These are phyloP conservation scores for Cryptococcus amylolentus DNA, from an alignment of 1,284 basidiomycete species.

Conservation along the genomic window DNA sequence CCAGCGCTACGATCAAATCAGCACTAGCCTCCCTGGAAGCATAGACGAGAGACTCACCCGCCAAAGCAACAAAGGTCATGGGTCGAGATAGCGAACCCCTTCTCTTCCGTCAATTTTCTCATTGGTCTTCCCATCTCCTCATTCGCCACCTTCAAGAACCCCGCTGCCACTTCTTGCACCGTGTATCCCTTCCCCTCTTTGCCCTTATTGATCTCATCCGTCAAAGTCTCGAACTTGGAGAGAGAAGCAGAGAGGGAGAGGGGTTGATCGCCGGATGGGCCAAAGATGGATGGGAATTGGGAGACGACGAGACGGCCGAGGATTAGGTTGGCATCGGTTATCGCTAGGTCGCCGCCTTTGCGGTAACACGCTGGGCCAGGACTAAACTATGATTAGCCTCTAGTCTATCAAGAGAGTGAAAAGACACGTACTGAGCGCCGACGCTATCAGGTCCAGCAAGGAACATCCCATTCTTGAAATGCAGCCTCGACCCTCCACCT, in stretches of 20 bases:
- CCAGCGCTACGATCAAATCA: slow-evolving; percentile 24
- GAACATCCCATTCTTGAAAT: slow-evolving; percentile 45
- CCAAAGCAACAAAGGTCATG: slow-evolving; percentile 42
- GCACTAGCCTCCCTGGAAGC: not conserved
- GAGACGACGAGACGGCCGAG: slow-evolving; percentile 41
- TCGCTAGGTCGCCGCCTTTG: slow-evolving; percentile 48
- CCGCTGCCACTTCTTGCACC: slow-evolving; percentile 35
- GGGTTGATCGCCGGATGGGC: slow-evolving; percentile 52
- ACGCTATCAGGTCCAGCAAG: slow-evolving; percentile 23
- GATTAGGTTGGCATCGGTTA: slow-evolving; percentile 51
- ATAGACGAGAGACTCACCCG: not conserved
- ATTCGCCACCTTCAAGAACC: slow-evolving; percentile 39
- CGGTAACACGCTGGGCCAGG: slow-evolving; percentile 45
- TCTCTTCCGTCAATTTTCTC: slow-evolving; percentile 31
- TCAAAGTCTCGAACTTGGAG: slow-evolving; percentile 47
- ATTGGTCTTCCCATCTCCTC: slow-evolving; percentile 32
- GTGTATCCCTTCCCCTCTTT: slow-evolving; percentile 10
- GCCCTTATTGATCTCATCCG: slow-evolving; percentile 48
- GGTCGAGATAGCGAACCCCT: slow-evolving; percentile 31
- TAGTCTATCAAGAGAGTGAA: slow-evolving; percentile 27
- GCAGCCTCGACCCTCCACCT: slow-evolving; percentile 47
- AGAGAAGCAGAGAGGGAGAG: slow-evolving; percentile 49
- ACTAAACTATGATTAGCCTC: slow-evolving; percentile 14
- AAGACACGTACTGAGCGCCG: slow-evolving; percentile 48
- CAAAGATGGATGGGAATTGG: slow-evolving; percentile 42